These are phyloP conservation scores for Cryphonectria carpinicola DNA, from an alignment of 2,329 filamentous ascomycete species.

Conservation along the genomic window DNA sequence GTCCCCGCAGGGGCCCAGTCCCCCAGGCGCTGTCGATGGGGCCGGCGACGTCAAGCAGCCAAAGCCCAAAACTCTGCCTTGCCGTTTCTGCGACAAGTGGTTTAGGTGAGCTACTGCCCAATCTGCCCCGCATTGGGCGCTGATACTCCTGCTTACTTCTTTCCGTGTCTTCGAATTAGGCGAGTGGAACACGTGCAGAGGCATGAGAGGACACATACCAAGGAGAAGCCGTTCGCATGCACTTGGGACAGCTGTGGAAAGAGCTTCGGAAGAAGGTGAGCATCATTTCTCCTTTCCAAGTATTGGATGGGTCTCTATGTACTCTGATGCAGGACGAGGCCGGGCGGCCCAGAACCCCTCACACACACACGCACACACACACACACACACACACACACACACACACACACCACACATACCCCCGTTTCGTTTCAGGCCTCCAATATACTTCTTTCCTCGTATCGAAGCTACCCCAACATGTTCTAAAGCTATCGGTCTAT, in stretches of 20 bases:
- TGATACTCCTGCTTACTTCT: constrained; percentile 46
- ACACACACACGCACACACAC: not conserved
- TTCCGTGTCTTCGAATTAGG: constrained; percentile 45
- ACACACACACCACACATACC: no score
- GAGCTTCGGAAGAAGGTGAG: constrained; percentile 65
- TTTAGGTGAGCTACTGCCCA: constrained; percentile 55
- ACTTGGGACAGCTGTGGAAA: constrained; percentile 64
- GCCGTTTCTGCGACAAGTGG: constrained; percentile 65
- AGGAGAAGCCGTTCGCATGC: constrained; percentile 67
- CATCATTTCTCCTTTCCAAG: constrained; percentile 32
- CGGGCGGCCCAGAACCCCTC: not conserved
- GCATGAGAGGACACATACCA: constrained; percentile 67
- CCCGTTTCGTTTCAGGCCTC: not conserved
- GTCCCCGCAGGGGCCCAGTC: constrained; percentile 53
- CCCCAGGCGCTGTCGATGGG: constrained; percentile 47
- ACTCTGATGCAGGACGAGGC: constrained; percentile 9
- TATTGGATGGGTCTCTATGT: not conserved
- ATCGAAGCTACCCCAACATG: constrained; percentile 16
- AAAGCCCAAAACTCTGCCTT: constrained; percentile 65
- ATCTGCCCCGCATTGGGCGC: constrained; percentile 31
- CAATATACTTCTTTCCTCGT: constrained; percentile 14
- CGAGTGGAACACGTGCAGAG: constrained; percentile 68
- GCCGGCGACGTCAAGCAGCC: constrained; percentile 57
- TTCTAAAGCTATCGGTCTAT: not conserved
- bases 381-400: no score